phyloP scores from a whole-genome alignment of 352 stramenopile species.

The Globisporangium splendens region DNA sequence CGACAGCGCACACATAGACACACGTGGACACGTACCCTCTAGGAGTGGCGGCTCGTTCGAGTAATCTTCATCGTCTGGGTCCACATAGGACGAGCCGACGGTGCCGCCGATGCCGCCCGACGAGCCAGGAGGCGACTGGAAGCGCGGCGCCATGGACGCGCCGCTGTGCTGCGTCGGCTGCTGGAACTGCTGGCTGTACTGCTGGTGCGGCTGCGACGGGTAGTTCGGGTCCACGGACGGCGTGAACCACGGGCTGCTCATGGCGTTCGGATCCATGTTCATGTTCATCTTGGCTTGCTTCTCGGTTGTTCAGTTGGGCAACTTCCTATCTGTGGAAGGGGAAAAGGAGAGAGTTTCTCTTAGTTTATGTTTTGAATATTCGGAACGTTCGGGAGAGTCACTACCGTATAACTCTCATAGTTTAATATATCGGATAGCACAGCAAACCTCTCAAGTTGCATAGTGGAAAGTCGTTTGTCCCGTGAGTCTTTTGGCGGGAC shows the following conservation, averaged over 20 bases:
- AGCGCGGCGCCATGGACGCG: conserved; percentile 6
- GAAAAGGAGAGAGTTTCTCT: too few species aligned
- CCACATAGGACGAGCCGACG: conserved; percentile 11
- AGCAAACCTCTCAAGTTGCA: too few species aligned
- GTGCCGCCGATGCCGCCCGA: conserved; percentile 17
- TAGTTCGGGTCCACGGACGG: conserved; percentile 36
- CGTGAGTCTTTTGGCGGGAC: too few species aligned
- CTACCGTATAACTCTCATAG: too few species aligned
- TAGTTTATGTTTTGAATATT: too few species aligned
- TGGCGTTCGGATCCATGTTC: conserved; percentile 71
- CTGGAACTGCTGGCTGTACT: background rate
- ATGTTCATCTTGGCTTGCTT: conserved; percentile 47
- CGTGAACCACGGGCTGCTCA: conserved; percentile 70
- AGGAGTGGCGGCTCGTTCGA: conserved; percentile 96
- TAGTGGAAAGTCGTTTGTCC: too few species aligned
- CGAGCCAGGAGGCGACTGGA: conserved; percentile 18
- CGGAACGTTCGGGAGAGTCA: too few species aligned
- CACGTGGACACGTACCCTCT: conserved; percentile 56
- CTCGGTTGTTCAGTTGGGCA: too few species aligned
- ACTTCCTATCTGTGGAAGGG: too few species aligned
- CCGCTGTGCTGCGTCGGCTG: conserved; percentile 2
- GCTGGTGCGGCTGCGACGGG: conserved; percentile 24
- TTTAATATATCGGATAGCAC: too few species aligned
- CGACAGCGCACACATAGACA: background rate
- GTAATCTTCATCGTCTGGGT: conserved; percentile 84